phyloP scores from a whole-genome alignment of 345 rosid genomes.

The Murraya koenigii region DNA sequence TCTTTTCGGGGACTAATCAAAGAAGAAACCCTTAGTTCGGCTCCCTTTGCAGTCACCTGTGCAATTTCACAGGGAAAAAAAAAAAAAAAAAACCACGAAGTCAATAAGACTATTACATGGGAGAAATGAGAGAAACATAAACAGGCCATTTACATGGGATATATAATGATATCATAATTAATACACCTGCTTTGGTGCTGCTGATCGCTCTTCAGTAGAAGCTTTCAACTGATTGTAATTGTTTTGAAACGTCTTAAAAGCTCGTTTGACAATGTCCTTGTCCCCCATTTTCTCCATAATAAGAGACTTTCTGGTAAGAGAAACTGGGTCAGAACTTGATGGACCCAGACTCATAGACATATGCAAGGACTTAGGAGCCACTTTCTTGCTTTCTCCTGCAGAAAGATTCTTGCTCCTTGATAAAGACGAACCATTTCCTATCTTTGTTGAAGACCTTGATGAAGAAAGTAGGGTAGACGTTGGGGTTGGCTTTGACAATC shows the following conservation, averaged over 20 bases:
- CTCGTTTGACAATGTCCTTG: conserved; percentile 87
- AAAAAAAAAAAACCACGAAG: too few species aligned
- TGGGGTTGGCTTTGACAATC: conserved; percentile 49
- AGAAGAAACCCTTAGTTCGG: conserved; percentile 38
- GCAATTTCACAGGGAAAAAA: too few species aligned
- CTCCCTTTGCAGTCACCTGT: conserved; percentile 43
- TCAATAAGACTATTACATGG: not conserved
- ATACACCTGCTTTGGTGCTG: conserved; percentile 63
- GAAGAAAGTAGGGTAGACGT: conserved; percentile 32
- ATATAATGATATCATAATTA: not conserved
- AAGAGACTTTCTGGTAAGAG: conserved; percentile 54
- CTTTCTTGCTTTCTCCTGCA: conserved; percentile 45
- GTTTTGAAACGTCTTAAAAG: conserved; percentile 75
- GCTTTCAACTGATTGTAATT: conserved; percentile 43
- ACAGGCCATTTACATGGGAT: conserved; percentile 6
- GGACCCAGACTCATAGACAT: conserved; percentile 58
- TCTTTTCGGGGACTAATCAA: conserved; percentile 38
- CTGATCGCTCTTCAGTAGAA: conserved; percentile 39
- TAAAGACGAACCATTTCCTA: conserved; percentile 27
- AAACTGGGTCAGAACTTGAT: conserved; percentile 35
- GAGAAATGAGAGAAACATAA: not conserved
- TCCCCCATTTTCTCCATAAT: conserved; percentile 96
- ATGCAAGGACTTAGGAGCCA: conserved; percentile 71
- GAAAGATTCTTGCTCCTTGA: conserved; percentile 35
- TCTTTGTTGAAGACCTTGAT: conserved; percentile 37